These are phyloP conservation scores for Xylaria sp. DNA, from an alignment of 2,329 filamentous ascomycete genomes.

Conservation along the genomic window DNA sequence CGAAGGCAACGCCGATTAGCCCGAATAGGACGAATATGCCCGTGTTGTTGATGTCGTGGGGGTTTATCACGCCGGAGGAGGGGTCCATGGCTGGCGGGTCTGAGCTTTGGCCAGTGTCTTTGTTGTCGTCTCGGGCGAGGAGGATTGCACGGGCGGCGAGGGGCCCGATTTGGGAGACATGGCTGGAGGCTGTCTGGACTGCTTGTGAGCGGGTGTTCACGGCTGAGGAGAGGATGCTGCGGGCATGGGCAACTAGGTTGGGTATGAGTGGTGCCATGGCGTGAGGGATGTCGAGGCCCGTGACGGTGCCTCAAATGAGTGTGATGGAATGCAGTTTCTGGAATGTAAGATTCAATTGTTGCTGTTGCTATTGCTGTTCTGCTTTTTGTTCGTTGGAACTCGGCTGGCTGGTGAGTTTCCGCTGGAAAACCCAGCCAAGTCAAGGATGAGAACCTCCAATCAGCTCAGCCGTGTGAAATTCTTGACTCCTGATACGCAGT, in stretches of 20 bases:
- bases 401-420: constrained; percentile 39
- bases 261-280: constrained; percentile 50
- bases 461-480: constrained; percentile 21
- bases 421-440: constrained; percentile 46
- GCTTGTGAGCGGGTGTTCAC: constrained; percentile 37
- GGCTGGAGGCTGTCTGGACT: constrained; percentile 45
- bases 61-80: constrained; percentile 60
- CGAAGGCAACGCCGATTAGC: constrained; percentile 80
- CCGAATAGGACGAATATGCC: constrained; percentile 89
- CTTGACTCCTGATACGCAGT: constrained; percentile 14
- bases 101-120: constrained; percentile 29
- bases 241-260: constrained; percentile 46
- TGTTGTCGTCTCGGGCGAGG: constrained; percentile 51
- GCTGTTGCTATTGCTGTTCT: not conserved
- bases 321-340: constrained; percentile 16
- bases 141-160: constrained; percentile 58
- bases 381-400: constrained; percentile 27
- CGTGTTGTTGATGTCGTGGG: constrained; percentile 69
- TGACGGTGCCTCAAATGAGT: not conserved
- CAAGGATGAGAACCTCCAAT: constrained; percentile 28
- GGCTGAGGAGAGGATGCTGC: constrained; percentile 44
- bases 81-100: constrained; percentile 52
- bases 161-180: constrained; percentile 52
- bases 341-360: constrained; percentile 21
- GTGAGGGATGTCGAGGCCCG: not conserved